Percentiles rank a stretch among this genome's conserved stretches.
phyloP scores from a whole-genome alignment of 768 basidiomycete species.

The Basidioascus undulatus region DNA sequence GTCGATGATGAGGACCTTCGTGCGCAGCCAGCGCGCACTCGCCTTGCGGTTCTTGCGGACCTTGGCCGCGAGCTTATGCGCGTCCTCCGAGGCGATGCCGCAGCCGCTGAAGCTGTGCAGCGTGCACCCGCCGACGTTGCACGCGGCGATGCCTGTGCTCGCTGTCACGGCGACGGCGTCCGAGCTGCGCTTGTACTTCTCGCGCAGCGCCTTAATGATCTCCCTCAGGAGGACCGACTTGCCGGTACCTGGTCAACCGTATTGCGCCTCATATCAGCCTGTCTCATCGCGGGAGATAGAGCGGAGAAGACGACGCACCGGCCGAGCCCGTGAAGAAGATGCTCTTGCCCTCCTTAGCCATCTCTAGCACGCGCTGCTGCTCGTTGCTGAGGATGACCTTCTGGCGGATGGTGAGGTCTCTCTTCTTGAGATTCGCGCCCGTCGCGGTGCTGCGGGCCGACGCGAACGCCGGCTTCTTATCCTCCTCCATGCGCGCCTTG shows the following conservation, averaged over 20 bases:
- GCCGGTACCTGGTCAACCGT: conserved; percentile 50
- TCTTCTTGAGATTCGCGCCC: too few species aligned
- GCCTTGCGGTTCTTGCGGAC: conserved; percentile 68
- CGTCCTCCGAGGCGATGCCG: conserved; percentile 48
- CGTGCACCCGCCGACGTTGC: conserved; percentile 88
- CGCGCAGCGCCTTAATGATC: conserved; percentile 52
- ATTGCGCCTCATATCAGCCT: too few species aligned
- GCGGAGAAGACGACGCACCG: conserved; percentile 32
- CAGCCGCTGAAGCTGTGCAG: conserved; percentile 92
- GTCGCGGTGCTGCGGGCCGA: too few species aligned
- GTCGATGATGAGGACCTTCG: conserved; percentile 66
- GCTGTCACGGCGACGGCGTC: conserved; percentile 85
- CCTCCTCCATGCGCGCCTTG: too few species aligned
- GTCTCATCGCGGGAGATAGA: too few species aligned
- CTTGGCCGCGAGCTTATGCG: conserved; percentile 36
- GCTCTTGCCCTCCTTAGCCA: conserved; percentile 37
- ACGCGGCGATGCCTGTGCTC: conserved; percentile 89
- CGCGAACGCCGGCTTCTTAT: too few species aligned
- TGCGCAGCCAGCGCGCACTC: conserved; percentile 48
- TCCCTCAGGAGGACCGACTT: conserved; percentile 86
- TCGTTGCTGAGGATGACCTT: conserved; percentile 54
- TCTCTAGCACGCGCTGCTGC: conserved; percentile 55
- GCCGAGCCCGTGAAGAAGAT: conserved; percentile 95
- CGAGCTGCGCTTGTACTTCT: conserved; percentile 24
- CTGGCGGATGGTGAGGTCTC: conserved; percentile 18